Conservation (phyloP, 352 stramenopile species). For the Phytophthora hybrid region DNA sequence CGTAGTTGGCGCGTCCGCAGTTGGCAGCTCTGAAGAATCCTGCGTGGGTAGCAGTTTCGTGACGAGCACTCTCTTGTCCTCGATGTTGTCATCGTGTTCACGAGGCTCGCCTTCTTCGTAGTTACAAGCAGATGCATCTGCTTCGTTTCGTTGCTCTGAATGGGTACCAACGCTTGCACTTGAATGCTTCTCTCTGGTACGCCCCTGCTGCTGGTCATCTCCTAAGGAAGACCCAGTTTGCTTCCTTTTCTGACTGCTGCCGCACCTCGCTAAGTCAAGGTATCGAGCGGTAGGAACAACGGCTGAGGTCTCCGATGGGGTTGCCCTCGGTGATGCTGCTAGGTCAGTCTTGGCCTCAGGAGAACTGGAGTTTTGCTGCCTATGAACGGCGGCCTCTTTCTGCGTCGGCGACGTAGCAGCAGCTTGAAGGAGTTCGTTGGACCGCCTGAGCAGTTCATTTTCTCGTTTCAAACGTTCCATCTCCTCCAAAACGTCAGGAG, state of each 20-base stretch:
- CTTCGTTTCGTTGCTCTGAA: background rate
- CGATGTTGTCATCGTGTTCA: constrained; percentile 12
- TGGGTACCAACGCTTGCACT: background rate
- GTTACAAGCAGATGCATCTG: background rate
- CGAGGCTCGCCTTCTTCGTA: background rate
- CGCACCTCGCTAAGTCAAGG: constrained; percentile 30
- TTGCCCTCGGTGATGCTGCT: background rate
- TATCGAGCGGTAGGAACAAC: constrained; percentile 23
- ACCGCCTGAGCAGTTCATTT: constrained; percentile 69
- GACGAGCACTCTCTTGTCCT: background rate
- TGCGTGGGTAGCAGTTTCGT: constrained; percentile 1
- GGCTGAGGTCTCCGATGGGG: background rate
- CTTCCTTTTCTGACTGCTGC: constrained; percentile 33
- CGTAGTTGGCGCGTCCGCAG: background rate
- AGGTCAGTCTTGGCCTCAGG: constrained; percentile 1
- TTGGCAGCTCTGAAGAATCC: background rate
- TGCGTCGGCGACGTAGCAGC: constrained; percentile 30
- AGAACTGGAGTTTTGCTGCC: background rate
- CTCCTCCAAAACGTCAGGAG: constrained; percentile 57
- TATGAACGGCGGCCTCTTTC: background rate
- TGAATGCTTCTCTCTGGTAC: background rate
- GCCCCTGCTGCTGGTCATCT: background rate
- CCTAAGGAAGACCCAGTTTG: background rate
- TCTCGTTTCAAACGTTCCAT: constrained; percentile 75
- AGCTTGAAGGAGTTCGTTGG: constrained; percentile 70